Evolutionary conservation across 139 green algal genomes (phyloP).

Genomic region (Monoraphidium neglectum): DNA sequence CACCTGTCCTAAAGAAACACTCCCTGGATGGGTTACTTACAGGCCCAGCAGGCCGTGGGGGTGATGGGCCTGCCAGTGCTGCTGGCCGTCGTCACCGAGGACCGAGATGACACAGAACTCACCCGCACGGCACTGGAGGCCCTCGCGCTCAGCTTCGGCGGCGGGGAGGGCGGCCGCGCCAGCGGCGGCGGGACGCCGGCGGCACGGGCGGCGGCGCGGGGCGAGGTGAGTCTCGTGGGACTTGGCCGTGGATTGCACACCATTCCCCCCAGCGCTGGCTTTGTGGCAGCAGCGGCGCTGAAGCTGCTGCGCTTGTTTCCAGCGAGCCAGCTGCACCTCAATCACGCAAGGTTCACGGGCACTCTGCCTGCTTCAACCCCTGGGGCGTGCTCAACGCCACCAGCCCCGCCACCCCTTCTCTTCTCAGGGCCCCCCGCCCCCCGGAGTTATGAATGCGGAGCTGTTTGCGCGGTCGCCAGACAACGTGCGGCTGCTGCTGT

Average conservation of each 20-base stretch:
- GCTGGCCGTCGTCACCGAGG: conserved; percentile 66
- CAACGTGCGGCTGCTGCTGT: conserved; percentile 74
- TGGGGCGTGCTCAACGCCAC: too few species aligned
- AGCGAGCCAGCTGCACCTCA: too few species aligned
- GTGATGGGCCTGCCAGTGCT: conserved; percentile 76
- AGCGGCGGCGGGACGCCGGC: neutral
- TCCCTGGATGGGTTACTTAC: neutral
- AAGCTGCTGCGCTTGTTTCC: too few species aligned
- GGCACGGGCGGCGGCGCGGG: too few species aligned
- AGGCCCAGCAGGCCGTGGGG: conserved; percentile 76
- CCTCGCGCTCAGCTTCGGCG: conserved; percentile 50
- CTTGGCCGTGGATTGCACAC: too few species aligned
- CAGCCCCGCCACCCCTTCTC: too few species aligned
- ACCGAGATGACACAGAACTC: conserved; percentile 81
- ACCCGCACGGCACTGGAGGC: conserved; percentile 80
- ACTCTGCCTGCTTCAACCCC: too few species aligned
- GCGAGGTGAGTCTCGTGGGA: too few species aligned
- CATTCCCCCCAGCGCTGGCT: too few species aligned
- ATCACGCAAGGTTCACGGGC: too few species aligned
- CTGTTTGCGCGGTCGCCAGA: conserved; percentile 66
- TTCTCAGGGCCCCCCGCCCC: conserved; percentile 1
- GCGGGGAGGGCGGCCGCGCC: neutral
- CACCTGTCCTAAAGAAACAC: neutral
- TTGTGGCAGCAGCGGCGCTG: too few species aligned
- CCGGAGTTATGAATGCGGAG: conserved; percentile 74